These are phyloP conservation scores for Scutellaria barbata DNA, from an alignment of 257 asterid species.

Conservation along the genomic window DNA sequence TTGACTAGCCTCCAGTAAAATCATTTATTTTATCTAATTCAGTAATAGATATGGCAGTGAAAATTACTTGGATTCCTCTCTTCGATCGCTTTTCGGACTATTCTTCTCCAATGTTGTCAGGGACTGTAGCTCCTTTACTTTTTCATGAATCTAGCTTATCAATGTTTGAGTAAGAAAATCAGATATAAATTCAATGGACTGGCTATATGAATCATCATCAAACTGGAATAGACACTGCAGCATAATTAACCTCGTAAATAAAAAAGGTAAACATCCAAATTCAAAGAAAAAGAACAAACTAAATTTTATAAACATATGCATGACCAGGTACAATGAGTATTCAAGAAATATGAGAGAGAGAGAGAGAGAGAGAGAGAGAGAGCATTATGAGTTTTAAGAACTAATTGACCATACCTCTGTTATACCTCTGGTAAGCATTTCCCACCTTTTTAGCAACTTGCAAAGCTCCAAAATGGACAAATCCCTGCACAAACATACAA, in stretches of 20 bases:
- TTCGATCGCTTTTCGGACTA: conserved; percentile 45
- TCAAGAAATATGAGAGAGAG: no score
- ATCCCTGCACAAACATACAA: conserved; percentile 55
- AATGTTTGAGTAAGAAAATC: conserved; percentile 29
- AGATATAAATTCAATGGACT: conserved; percentile 23
- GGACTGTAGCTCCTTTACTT: conserved; percentile 68
- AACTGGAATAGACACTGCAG: conserved; percentile 33
- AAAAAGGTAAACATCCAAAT: conserved; percentile 19
- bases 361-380: no score
- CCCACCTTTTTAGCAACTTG: conserved; percentile 77
- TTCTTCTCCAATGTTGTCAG: conserved; percentile 45
- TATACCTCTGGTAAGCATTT: conserved; percentile 54
- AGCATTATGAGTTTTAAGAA: not conserved
- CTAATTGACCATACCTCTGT: conserved; percentile 52
- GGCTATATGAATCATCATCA: conserved; percentile 5
- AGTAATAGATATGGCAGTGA: conserved; percentile 33
- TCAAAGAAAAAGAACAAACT: not conserved
- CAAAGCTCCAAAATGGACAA: conserved; percentile 58
- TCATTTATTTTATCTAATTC: conserved; percentile 14
- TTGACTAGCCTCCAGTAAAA: not conserved
- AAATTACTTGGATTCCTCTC: conserved; percentile 62
- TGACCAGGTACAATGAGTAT: not conserved
- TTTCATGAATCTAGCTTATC: conserved; percentile 66
- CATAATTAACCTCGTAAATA: conserved; percentile 23
- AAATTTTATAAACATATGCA: not conserved